These are phyloP conservation scores for Cladophialophora exuberans DNA, from an alignment of 2,329 filamentous ascomycete genomes.

Conservation along the genomic window DNA sequence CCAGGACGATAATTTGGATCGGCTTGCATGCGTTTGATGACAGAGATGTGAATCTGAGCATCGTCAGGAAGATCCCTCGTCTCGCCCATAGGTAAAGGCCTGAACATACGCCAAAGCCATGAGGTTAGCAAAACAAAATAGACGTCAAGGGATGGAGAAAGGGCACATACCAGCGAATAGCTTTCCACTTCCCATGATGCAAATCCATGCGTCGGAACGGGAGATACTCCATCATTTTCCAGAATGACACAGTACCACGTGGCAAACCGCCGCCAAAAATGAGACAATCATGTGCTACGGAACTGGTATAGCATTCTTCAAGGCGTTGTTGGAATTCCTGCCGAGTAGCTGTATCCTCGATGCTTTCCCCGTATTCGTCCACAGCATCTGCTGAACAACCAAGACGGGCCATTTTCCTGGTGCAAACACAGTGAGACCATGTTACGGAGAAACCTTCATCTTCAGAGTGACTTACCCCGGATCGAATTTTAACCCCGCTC, in stretches of 20 bases:
- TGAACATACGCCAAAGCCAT: too few species aligned
- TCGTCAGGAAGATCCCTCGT: slow-evolving; percentile 73
- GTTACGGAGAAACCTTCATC: slow-evolving; percentile 24
- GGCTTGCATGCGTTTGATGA: slow-evolving; percentile 70
- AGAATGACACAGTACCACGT: slow-evolving; percentile 61
- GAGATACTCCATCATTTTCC: slow-evolving; percentile 80
- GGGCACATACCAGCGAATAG: slow-evolving; percentile 65
- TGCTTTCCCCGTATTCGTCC: slow-evolving; percentile 22
- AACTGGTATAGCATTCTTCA: slow-evolving; percentile 49
- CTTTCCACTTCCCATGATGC: slow-evolving; percentile 64
- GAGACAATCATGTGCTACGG: slow-evolving; percentile 71
- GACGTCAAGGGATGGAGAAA: too few species aligned
- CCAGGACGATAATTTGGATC: slow-evolving; percentile 72
- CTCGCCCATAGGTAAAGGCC: slow-evolving; percentile 74
- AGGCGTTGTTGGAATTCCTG: slow-evolving; percentile 61
- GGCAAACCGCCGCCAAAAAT: slow-evolving; percentile 64
- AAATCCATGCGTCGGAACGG: slow-evolving; percentile 83
- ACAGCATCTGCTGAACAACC: slow-evolving; percentile 58
- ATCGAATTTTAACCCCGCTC: slow-evolving; percentile 73
- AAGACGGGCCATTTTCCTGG: slow-evolving; percentile 41
- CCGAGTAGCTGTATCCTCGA: slow-evolving; percentile 10
- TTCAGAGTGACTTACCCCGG: slow-evolving; percentile 59
- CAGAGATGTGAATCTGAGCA: slow-evolving; percentile 73
- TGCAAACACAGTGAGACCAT: neutral
- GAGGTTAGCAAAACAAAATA: too few species aligned